Evolutionary conservation across 345 rosid genomes (phyloP), one percentile per base, ranked within the genome.

Genomic region (Moricandia arvensis): DNA sequence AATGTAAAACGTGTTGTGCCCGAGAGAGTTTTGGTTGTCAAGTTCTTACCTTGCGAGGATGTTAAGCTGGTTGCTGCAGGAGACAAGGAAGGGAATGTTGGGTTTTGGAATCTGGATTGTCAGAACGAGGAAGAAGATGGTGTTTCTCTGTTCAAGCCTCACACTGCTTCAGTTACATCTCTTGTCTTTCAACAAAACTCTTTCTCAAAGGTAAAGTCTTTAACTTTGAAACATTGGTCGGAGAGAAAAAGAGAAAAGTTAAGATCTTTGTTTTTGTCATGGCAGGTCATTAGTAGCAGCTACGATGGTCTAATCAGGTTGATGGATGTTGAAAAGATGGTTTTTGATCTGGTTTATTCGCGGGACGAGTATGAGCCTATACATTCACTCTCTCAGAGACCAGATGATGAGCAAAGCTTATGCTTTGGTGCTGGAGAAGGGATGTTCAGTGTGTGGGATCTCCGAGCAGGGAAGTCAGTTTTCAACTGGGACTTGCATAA

Each of bases 281-380:
- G 82, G 75, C 82, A 93, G 91, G 82, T 88, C 49, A 79, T 80
- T 63, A 89, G 84, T 30, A 82, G 96, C 76, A 77, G 91, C 79
- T 87, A 89, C 57, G 86, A 86, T 79, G 98, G 96, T 31, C 80
- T 84, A 15, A 60, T 93, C 34, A 83, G 93, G 24, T 6, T 87
- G 69, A 87, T 93, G 93, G 90, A 91, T 85, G 88, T 76, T 15
- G 93, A 88, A 74, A 91, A 85, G 81, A 86, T 78, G 77, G 83
- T 84, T 55, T 94, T 91, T 68, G 83, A 91, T 86, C 68, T 87
- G 47, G 78, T 90, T 59, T 82, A 87, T 77, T 69, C 80, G 0
- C 53, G 82, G 33, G 88, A 90, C n/a, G 68, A 94, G 17, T 17
- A 90, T 13, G 70, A 94, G 17, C 24, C 85, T 27, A 80, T 90